Base-by-base conservation (phyloP, 495 filamentous ascomycete genomes). In the Neurospora sublineolata region DNA sequence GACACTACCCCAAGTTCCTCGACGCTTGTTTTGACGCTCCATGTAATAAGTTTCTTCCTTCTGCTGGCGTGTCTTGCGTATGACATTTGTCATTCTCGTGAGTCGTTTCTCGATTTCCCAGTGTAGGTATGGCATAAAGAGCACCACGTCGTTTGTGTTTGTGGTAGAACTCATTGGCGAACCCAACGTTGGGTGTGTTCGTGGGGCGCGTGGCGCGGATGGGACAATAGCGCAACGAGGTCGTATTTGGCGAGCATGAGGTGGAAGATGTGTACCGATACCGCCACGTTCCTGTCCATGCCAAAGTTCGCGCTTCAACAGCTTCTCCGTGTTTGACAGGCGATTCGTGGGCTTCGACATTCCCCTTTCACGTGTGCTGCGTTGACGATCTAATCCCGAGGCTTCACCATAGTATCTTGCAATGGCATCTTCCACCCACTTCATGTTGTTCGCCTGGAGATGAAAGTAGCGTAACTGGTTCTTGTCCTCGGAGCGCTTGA, bases 371-470 rank as follows among this genome's bases (percentile, higher is more conserved):
- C 52, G 52, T 30, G 52, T 64, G 52, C 52, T 64, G 11, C 76
- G 72, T 44, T 73, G 72, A 8, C 70, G 68, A 18, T 77, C 76
- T 27, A 64, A 64, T 18, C 52, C 52, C 7, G 52, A 64, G 27
- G 52, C 52, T 33, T 77, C 76, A 11, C 64, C 73, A 46, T 77
- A 77, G 70, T 77, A 77, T 37, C 73, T 42, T 11, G 76, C 69
- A 27, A 77, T 58, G 16, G 76, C 75, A 44, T 77, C 76, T 36
- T 77, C 76, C 20, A 76, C 75, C 74, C 76, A 77, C 40, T 76
- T 76, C 76, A 77, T 77, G 76, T 77, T 77, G 40, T 77, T 77
- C 10, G 76, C 75, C 41, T 77, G 73, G 11, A 77, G 73, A 58
- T 77, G 76, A n/a, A 77, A 77, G 68, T 76, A 77, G 18, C 76